A percentile compares a stretch with the other conserved stretches of the same genome.
phyloP scores from a whole-genome alignment of 176 grass and related monocot genomes.

The Oryza meyeriana region DNA sequence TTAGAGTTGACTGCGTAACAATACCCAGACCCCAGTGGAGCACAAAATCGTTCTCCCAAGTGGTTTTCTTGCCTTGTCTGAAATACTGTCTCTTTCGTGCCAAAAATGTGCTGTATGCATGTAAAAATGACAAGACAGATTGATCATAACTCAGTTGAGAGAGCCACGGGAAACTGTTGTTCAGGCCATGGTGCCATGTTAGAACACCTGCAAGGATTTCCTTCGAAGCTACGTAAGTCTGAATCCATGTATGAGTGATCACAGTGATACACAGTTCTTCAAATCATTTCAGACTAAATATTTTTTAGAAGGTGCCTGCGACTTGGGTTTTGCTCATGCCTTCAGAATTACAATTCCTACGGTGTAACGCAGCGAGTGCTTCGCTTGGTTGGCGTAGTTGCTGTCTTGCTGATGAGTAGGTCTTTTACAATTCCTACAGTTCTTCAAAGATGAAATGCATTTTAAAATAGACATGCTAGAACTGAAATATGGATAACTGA shows the following conservation, averaged over 20 bases:
- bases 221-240: conserved; percentile 35
- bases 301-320: background rate
- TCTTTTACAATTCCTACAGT: too few species aligned
- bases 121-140: conserved; percentile 4
- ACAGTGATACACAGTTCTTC: background rate
- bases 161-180: background rate
- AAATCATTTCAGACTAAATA: background rate
- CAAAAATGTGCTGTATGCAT: background rate
- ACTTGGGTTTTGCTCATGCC: background rate
- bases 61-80: conserved; percentile 33
- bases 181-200: background rate
- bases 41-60: conserved; percentile 4
- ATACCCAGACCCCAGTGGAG: background rate
- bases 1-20: conserved; percentile 32
- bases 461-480: background rate
- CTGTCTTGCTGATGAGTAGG: background rate
- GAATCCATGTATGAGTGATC: background rate
- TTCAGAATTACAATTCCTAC: background rate
- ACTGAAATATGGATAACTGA: background rate
- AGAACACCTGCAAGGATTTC: background rate
- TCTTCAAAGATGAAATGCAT: background rate
- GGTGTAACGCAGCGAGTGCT: background rate
- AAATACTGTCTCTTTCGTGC: conserved; percentile 7
- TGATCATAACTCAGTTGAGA: background rate
- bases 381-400: background rate